These are phyloP conservation scores for Suillus sp. DNA, from an alignment of 768 basidiomycete species.

Conservation along the genomic window DNA sequence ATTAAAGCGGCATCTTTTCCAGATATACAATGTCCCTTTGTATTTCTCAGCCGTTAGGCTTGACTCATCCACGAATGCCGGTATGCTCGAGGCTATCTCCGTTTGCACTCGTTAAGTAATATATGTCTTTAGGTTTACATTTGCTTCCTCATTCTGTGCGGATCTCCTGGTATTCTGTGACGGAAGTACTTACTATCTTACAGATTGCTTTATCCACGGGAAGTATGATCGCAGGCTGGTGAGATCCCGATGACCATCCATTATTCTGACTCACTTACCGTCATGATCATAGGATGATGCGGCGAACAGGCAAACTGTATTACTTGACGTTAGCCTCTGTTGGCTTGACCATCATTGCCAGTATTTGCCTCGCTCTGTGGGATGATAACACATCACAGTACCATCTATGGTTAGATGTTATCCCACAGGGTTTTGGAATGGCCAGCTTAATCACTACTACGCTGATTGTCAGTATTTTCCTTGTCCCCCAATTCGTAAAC, in stretches of 20 bases:
- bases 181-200: constrained; percentile 21
- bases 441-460: constrained; percentile 85
- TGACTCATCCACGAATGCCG: constrained; percentile 67
- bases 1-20: constrained; percentile 17
- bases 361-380: constrained; percentile 67
- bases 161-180: constrained; percentile 12
- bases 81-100: constrained; percentile 41
- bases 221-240: constrained; percentile 88
- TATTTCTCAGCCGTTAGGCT: constrained; percentile 85
- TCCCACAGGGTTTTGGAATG: constrained; percentile 84
- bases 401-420: constrained; percentile 76
- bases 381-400: constrained; percentile 55
- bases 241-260: constrained; percentile 27
- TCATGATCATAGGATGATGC: constrained; percentile 66
- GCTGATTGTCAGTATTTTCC: constrained; percentile 61
- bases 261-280: constrained; percentile 12
- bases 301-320: constrained; percentile 84
- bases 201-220: constrained; percentile 82
- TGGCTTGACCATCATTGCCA: constrained; percentile 60
- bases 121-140: constrained; percentile 62
- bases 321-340: constrained; percentile 68
- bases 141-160: constrained; percentile 88
- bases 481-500: constrained; percentile 14
- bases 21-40: constrained; percentile 88
- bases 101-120: constrained; percentile 16